Base-by-base conservation (phyloP, 108 stramenopile species). In the Cyclostephanos tholiformis region DNA sequence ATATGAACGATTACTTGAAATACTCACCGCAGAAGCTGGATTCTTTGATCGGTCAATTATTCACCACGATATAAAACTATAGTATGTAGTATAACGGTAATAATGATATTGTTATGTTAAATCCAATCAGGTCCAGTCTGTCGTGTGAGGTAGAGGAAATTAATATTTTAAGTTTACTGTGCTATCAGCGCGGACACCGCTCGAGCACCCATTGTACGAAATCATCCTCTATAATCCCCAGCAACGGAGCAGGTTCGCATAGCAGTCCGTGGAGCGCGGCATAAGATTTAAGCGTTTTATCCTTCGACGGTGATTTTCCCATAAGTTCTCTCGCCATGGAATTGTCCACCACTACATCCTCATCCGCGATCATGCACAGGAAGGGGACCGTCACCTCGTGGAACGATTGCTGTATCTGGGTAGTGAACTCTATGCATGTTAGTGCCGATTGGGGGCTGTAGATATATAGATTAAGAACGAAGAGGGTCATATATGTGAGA, bases 341-440 rank as follows among this genome's bases (percentile, higher is more conserved):
- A 67, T 87, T 90, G 53, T 94, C 86, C 16, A 94, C 89, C 26
- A 94, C 87, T 4, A 91, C 86, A 75, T 94, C 93, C 67, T 94
- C 89, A 23, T 90, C 86, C 11, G 88, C 90, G 39, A 94, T 64
- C 84, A 90, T 57, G 58, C 91, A 71, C 65, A 91, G 67, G 66
- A 87, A 89, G 13, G 93, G 90, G 32, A 74, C 66, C 0, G 39
- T 52, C 13, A 91, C 79, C 13, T 69, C 59, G 1, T 48, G 35
- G 69, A 89, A 88, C 20, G 66, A 64, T 55, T 83, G 9, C 30
- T 61, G 66, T 6, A 90, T 58, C 1, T 79, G 32, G 19, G 65
- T 26, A 16, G 93, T 80, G 53, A 90, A 65, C 44, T 91, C 84
- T 4, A 91, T 87, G 63, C 93, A 94, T 8, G 91, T 87, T 23